These are phyloP conservation scores for Iris pallida DNA, from an alignment of 116 monocot genomes.

Conservation along the genomic window DNA sequence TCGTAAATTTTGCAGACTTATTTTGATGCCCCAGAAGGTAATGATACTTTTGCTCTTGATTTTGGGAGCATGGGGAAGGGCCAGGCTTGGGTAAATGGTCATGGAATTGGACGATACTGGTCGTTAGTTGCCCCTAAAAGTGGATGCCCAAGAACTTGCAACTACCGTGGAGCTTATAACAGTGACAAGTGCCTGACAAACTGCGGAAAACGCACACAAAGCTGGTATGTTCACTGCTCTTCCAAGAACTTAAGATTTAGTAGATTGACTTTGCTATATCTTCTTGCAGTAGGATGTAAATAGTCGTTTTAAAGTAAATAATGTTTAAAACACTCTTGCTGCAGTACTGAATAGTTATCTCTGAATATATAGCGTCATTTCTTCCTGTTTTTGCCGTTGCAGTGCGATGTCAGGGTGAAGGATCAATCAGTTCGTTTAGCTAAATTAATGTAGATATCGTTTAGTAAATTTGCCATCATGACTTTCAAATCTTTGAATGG, in stretches of 20 bases:
- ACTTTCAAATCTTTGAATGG: too few relatives aligned
- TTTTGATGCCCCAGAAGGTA: slow-evolving; percentile 83
- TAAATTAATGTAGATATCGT: too few relatives aligned
- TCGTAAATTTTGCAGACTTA: slow-evolving; percentile 40
- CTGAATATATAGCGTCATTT: too few relatives aligned
- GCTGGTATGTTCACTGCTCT: slow-evolving; percentile 37
- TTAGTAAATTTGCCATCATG: too few relatives aligned
- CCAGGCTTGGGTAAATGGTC: slow-evolving; percentile 91
- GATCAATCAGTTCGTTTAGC: too few relatives aligned
- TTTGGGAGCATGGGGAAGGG: slow-evolving; percentile 93
- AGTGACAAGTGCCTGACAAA: slow-evolving; percentile 73
- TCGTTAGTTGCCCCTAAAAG: slow-evolving; percentile 59
- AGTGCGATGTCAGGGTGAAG: too few relatives aligned
- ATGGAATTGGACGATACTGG: slow-evolving; percentile 88
- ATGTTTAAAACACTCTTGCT: too few relatives aligned
- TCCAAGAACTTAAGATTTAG: slow-evolving; percentile 1
- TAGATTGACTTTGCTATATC: not conserved
- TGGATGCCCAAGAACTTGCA: slow-evolving; percentile 63
- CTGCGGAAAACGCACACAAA: slow-evolving; percentile 83
- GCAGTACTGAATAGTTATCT: too few relatives aligned
- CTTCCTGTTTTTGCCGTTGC: too few relatives aligned
- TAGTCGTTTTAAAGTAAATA: too few relatives aligned
- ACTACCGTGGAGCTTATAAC: slow-evolving; percentile 84
- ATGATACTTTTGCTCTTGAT: slow-evolving; percentile 61
- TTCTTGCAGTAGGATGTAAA: too few relatives aligned